Evolutionary conservation across 208 protist genomes (phyloP).

Genomic region (Acanthamoeba royreba): DNA sequence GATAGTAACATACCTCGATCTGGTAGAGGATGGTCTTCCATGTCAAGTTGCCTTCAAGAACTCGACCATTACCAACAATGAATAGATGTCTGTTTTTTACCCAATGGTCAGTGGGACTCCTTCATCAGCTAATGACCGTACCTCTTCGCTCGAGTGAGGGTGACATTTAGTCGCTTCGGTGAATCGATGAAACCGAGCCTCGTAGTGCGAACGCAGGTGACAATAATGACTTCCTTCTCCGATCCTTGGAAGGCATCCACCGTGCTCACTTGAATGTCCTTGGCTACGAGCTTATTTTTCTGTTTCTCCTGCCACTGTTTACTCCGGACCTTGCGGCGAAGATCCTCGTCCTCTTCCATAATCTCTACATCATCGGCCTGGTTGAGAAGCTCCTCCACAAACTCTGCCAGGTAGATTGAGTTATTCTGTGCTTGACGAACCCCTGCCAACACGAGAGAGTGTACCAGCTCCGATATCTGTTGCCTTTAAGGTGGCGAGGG

Average conservation of each 20-base stretch:
- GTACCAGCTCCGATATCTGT: too few species aligned
- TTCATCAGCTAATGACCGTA: too few species aligned
- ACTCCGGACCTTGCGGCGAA: background rate
- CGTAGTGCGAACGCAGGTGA: conserved; percentile 69
- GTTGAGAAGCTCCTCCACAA: conserved; percentile 41
- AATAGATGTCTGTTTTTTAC: too few species aligned
- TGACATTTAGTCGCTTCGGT: conserved; percentile 76
- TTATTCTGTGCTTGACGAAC: too few species aligned
- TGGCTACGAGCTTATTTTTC: conserved; percentile 25
- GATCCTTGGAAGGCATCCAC: conserved; percentile 83
- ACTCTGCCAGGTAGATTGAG: too few species aligned
- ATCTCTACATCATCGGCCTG: background rate
- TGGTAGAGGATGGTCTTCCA: conserved; percentile 56
- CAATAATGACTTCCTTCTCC: conserved; percentile 78
- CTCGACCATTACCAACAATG: conserved; percentile 57
- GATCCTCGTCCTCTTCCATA: background rate
- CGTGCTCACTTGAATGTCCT: conserved; percentile 68
- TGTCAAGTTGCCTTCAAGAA: conserved; percentile 36
- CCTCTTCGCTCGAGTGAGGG: conserved; percentile 73
- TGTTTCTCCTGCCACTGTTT: conserved; percentile 51
- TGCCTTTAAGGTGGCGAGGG: conserved; percentile 21
- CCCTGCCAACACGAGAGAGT: too few species aligned
- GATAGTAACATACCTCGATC: background rate
- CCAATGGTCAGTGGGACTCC: too few species aligned
- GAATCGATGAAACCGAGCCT: conserved; percentile 77